Base-by-base conservation (phyloP, 2,329 filamentous ascomycete species). In the Claviceps sp. region DNA sequence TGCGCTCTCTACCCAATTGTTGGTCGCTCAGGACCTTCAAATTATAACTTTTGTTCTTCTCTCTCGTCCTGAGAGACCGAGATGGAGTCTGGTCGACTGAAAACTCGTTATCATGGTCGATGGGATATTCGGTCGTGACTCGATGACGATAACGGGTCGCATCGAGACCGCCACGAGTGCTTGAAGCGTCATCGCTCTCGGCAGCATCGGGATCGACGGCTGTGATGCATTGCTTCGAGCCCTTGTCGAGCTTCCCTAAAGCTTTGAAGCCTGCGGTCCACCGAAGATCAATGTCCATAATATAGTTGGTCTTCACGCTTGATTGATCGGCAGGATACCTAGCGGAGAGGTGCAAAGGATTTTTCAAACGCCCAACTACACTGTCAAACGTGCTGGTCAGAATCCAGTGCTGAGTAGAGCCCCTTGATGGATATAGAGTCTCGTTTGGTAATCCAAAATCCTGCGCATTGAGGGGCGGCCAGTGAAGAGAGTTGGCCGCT, bases 1-100 rank as follows among this genome's bases (percentile, higher is more conserved):
- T 75, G 54, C 69, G 70, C 44, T 74, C 72, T 56, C 70, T 76
- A 4, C 78, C 77, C 49, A 77, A 71, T 5, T 77, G 76, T 57
- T 77, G 75, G 57, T 78, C 76, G 61, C 74, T 81, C 16, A 82
- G 64, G 13, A 74, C 67, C 60, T 80, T 82, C 39, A 82, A 62
- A 56, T 83, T 83, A 59, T 83, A 83, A 22, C 72, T 70, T 54
- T 75, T 74, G 52, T 71, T 72, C 43, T 67, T 67, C 17, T 64
- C 70, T 50, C 77, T 71, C 16, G 67, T 64, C 44, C 77, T 71
- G 17, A 78, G 62, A 1, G 74, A 73, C 53, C 77, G 71, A 50
- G 69, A 76, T 0, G 76, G 76, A 2, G 76, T 79, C 14, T 69
- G 65, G 17, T 76, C 73, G 26, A 72, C 71, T 22, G 73, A 69